Conservation (phyloP, 345 rosid species). For the Dipteronia sinensis region DNA sequence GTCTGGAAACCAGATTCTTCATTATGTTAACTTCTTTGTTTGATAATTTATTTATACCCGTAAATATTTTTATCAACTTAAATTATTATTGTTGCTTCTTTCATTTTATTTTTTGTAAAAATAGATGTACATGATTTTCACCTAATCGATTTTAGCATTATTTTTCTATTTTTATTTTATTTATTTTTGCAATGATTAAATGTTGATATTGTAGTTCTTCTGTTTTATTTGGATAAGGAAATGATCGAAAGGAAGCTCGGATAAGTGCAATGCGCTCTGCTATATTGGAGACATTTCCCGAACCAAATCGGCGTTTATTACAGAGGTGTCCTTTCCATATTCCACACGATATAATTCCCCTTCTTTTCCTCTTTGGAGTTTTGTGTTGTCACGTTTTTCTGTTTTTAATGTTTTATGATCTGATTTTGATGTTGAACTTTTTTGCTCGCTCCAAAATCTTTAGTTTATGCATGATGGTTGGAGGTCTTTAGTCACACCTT, state of each 20-base stretch:
- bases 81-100: neutral
- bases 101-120: neutral
- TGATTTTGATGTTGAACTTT: neutral
- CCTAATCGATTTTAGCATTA: neutral
- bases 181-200: conserved; percentile 11
- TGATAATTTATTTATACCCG: neutral
- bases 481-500: neutral
- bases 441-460: neutral
- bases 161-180: neutral
- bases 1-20: neutral
- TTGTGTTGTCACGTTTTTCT: neutral
- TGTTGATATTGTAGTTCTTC: conserved; percentile 15
- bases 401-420: neutral
- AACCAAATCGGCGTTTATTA: conserved; percentile 90
- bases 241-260: conserved; percentile 87
- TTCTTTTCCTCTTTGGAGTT: neutral
- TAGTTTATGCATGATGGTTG: neutral
- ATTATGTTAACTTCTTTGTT: neutral
- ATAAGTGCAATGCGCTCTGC: conserved; percentile 82
- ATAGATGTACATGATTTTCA: neutral
- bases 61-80: neutral
- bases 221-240: conserved; percentile 52
- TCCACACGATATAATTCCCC: neutral
- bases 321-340: conserved; percentile 57
- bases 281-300: conserved; percentile 92